Percentiles rank a stretch among this genome's conserved stretches.
Evolutionary conservation across 495 filamentous ascomycete species (phyloP).

Genomic region (Penicillium crystallinum): DNA sequence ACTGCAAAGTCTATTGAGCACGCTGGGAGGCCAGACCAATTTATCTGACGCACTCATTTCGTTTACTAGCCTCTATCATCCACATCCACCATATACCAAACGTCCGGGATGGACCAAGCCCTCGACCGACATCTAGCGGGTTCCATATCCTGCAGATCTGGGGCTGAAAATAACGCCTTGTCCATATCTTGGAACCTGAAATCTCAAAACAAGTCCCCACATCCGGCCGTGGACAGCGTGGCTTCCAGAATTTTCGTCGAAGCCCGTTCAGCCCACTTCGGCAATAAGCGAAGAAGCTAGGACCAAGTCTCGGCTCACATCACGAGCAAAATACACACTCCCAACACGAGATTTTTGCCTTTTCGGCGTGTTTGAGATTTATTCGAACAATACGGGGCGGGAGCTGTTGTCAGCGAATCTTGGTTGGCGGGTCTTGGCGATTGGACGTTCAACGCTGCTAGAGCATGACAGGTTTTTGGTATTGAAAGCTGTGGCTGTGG

Average conservation of each 20-base stretch:
- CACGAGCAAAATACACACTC: not conserved
- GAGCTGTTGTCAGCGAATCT: not conserved
- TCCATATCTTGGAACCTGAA: not conserved
- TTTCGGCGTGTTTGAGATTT: not conserved
- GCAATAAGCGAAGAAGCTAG: not conserved
- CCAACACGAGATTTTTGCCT: not conserved
- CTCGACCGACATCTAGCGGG: not conserved
- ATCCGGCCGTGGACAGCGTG: slow-evolving; percentile 15
- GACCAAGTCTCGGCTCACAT: not conserved
- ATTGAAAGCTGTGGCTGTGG: slow-evolving; percentile 1
- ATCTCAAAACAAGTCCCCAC: slow-evolving; percentile 2
- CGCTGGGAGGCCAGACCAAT: not conserved
- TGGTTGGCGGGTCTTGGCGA: not conserved
- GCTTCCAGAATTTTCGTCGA: slow-evolving; percentile 21
- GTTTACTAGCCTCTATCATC: not conserved
- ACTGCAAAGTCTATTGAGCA: not conserved
- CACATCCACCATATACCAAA: not conserved
- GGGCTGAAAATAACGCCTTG: slow-evolving; percentile 12
- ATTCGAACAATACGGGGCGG: not conserved
- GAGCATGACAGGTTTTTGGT: not conserved
- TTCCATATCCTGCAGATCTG: slow-evolving; percentile 12
- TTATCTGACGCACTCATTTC: slow-evolving; percentile 1
- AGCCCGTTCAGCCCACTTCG: not conserved
- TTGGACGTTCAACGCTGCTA: not conserved
- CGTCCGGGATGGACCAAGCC: not conserved